These are phyloP conservation scores for Hypomontagnella monticulosa DNA, from an alignment of 495 filamentous ascomycete genomes.

Conservation along the genomic window DNA sequence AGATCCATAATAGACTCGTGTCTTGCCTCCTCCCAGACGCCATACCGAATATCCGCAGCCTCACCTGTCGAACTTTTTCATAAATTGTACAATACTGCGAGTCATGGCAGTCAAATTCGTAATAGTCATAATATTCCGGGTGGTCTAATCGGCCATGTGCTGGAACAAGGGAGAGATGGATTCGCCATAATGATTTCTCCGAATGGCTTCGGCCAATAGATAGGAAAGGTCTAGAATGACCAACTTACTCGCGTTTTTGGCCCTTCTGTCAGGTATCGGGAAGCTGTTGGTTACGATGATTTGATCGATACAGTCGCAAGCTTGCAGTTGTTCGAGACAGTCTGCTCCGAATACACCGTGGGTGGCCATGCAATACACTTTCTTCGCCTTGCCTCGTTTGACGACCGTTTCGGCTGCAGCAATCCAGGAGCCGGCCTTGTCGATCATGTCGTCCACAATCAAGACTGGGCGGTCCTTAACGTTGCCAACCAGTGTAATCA, in stretches of 20 bases:
- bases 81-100: slow-evolving; percentile 36
- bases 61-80: slow-evolving; percentile 36
- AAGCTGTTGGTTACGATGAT: slow-evolving; percentile 98
- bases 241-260: slow-evolving; percentile 79
- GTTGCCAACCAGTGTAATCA: slow-evolving; percentile 94
- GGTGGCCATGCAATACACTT: slow-evolving; percentile 97
- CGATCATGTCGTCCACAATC: slow-evolving; percentile 98
- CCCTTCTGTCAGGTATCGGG: slow-evolving; percentile 79
- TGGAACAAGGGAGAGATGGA: slow-evolving; percentile 89
- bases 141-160: slow-evolving; percentile 66
- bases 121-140: slow-evolving; percentile 30
- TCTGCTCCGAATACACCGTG: slow-evolving; percentile 93
- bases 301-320: slow-evolving; percentile 88
- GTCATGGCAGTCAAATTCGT: slow-evolving; percentile 40
- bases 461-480: slow-evolving; percentile 87
- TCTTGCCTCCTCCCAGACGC: slow-evolving; percentile 37
- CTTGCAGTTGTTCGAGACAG: slow-evolving; percentile 88
- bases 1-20: slow-evolving; percentile 25
- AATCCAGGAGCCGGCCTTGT: slow-evolving; percentile 96
- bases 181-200: slow-evolving; percentile 92
- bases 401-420: slow-evolving; percentile 98
- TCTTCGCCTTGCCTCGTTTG: slow-evolving; percentile 88
- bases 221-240: slow-evolving; percentile 87
- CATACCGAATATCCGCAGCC: slow-evolving; percentile 37
- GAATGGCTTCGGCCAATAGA: slow-evolving; percentile 88